phyloP scores from a whole-genome alignment of 371 early-diverging fungal species.

The Mucor lusitanicus region DNA sequence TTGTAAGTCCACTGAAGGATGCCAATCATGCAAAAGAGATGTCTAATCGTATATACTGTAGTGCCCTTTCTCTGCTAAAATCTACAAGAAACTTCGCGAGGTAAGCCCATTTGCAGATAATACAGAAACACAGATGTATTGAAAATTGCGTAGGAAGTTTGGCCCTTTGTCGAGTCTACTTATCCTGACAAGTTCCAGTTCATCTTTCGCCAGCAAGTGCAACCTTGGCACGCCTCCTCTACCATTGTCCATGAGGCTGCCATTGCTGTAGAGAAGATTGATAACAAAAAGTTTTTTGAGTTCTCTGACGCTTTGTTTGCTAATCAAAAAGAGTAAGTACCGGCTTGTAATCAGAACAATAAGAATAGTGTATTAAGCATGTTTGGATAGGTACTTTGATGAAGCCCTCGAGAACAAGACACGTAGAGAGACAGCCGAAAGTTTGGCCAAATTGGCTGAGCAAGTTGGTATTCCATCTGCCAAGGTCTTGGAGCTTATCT shows the following conservation, averaged over 20 bases:
- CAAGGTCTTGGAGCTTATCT: conserved; percentile 45
- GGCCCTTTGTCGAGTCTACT: conserved; percentile 56
- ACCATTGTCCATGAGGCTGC: conserved; percentile 79
- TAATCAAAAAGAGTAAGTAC: conserved; percentile 56
- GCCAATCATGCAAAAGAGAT: neutral
- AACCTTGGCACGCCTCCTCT: conserved; percentile 84
- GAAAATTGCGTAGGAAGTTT: conserved; percentile 41
- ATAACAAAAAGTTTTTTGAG: conserved; percentile 56
- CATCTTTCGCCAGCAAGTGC: conserved; percentile 80
- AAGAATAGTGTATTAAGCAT: neutral
- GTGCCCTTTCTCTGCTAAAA: conserved; percentile 67
- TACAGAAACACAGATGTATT: neutral
- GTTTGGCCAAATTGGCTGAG: conserved; percentile 56
- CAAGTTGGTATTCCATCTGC: conserved; percentile 43
- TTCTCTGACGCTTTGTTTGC: conserved; percentile 64
- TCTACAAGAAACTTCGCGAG: conserved; percentile 55
- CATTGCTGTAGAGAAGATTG: conserved; percentile 74
- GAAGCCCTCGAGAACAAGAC: conserved; percentile 61
- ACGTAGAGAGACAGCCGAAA: conserved; percentile 44
- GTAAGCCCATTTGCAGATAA: conserved; percentile 15
- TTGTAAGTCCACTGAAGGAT: conserved; percentile 31
- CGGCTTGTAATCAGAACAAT: neutral
- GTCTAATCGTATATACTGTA: conserved; percentile 5
- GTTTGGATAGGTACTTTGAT: conserved; percentile 61
- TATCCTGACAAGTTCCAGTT: conserved; percentile 60